These are phyloP conservation scores for Coffea canephora DNA, from an alignment of 257 asterid species.

Conservation along the genomic window DNA sequence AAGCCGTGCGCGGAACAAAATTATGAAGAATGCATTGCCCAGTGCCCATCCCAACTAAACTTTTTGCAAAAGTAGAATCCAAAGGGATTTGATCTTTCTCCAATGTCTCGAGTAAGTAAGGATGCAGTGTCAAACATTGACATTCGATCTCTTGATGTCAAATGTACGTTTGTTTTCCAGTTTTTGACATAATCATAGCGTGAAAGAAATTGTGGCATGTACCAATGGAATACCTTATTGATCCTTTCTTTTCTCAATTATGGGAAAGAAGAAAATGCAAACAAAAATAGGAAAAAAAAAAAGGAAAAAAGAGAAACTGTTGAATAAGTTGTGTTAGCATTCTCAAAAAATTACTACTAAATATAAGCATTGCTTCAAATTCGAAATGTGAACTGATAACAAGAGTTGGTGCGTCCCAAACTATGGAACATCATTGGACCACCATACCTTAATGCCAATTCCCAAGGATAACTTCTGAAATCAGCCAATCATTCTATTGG, in stretches of 20 bases:
- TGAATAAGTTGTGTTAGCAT: background rate
- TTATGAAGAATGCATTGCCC: constrained; percentile 39
- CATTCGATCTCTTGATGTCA: constrained; percentile 21
- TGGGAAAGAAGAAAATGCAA: background rate
- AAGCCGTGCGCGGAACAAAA: constrained; percentile 59
- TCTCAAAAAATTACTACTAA: too few species aligned
- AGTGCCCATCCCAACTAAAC: constrained; percentile 14
- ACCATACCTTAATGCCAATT: background rate
- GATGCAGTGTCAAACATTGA: constrained; percentile 9
- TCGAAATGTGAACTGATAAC: background rate
- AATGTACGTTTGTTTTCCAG: background rate
- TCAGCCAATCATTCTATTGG: background rate
- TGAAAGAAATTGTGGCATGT: constrained; percentile 1
- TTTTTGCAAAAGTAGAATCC: constrained; percentile 48
- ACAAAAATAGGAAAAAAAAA: background rate
- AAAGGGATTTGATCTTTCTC: constrained; percentile 10
- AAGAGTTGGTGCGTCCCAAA: background rate
- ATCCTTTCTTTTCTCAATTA: background rate
- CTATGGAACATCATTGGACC: background rate
- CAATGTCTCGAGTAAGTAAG: constrained; percentile 18
- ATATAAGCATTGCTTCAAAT: background rate
- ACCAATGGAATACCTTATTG: background rate
- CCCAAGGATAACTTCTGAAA: background rate
- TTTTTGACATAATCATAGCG: background rate
- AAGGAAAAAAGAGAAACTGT: background rate